Base-by-base conservation (phyloP, 352 stramenopile species). In the Phytophthora ramorum region DNA sequence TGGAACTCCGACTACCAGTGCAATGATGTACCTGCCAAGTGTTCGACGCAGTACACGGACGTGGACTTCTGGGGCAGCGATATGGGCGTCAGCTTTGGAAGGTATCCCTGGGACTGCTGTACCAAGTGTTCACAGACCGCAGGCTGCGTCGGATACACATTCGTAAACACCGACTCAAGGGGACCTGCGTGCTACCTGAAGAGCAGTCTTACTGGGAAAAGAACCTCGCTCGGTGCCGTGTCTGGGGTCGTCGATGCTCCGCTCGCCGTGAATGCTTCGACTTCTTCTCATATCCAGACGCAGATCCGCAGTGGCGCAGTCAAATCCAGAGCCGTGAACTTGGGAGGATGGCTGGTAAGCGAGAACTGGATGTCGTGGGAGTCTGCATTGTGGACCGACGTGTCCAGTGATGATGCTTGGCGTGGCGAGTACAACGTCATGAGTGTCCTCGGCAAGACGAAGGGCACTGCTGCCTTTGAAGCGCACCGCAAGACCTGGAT, bases 1-100 rank as follows among this genome's bases (percentile, higher is more conserved):
- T 67, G 64, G 64, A 68, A 68, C 44, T 28, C 68, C 0, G 53
- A 45, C 26, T 75, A 77, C 68, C 79, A 87, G 59, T 87, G 79
- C 57, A 59, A 80, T 41, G 28, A 63, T 13, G 20, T 57, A 5
- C 76, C 79, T 4, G 7, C 45, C 17, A 47, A 76, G 51, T 87
- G 79, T 67, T 69, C 58, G 10, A 50, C 50, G 19, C 76, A 82
- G 58, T 32, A 66, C n/a, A 69, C 68, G 13, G 66, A 80, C 60
- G 53, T 76, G 14, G 47, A 64, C 24, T 49, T 52, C 46, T 66
- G 56, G 17, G 30, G 52, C 30, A 62, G 54, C 43, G 41, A 62
- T 41, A 26, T 51, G 26, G 28, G 30, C 9, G 47, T 57, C 28
- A 34, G 45, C 0, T 69, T 63, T 19, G 69, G 46, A 6, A 28